Evolutionary conservation across 495 filamentous ascomycete species (phyloP).

Genomic region (Lasiosphaeris hirsuta): DNA sequence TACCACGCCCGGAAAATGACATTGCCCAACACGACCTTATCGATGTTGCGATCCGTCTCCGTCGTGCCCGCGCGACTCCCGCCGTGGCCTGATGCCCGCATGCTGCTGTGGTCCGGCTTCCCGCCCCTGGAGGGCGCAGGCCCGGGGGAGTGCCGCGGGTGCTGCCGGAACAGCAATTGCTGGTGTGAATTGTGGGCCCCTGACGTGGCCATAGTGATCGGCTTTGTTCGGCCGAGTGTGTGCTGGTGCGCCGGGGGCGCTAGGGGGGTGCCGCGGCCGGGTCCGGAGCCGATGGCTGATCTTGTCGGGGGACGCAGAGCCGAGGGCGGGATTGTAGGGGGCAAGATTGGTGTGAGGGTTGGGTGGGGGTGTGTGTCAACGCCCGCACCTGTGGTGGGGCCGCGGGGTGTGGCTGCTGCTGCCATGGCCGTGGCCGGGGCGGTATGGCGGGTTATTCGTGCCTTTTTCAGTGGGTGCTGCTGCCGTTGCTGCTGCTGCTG

Average conservation of each 20-base stretch:
- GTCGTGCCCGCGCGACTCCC: background rate
- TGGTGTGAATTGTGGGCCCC: background rate
- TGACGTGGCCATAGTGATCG: slow-evolving; percentile 23
- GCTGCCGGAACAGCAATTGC: too few species aligned
- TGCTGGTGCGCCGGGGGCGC: slow-evolving; percentile 16
- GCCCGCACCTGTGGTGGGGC: too few species aligned
- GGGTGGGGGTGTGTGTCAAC: too few species aligned
- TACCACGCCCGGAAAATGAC: slow-evolving; percentile 75
- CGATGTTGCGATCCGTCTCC: slow-evolving; percentile 58
- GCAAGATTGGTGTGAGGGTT: too few species aligned
- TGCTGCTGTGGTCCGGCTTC: slow-evolving; percentile 12
- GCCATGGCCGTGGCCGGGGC: slow-evolving; percentile 1
- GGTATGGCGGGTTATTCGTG: slow-evolving; percentile 23
- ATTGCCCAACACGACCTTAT: slow-evolving; percentile 71
- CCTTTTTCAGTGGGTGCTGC: slow-evolving; percentile 5
- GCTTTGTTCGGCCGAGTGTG: slow-evolving; percentile 25
- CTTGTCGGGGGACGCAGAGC: too few species aligned
- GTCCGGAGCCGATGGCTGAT: background rate
- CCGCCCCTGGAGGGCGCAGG: slow-evolving; percentile 8
- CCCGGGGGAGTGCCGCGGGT: slow-evolving; percentile 13
- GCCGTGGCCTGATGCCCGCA: background rate
- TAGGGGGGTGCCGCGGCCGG: background rate
- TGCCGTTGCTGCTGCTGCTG: slow-evolving; percentile 6
- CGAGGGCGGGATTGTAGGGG: too few species aligned
- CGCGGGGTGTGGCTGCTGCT: background rate